Base-by-base conservation (phyloP, 73 alveolate genomes). In the Effrenium voratum region DNA sequence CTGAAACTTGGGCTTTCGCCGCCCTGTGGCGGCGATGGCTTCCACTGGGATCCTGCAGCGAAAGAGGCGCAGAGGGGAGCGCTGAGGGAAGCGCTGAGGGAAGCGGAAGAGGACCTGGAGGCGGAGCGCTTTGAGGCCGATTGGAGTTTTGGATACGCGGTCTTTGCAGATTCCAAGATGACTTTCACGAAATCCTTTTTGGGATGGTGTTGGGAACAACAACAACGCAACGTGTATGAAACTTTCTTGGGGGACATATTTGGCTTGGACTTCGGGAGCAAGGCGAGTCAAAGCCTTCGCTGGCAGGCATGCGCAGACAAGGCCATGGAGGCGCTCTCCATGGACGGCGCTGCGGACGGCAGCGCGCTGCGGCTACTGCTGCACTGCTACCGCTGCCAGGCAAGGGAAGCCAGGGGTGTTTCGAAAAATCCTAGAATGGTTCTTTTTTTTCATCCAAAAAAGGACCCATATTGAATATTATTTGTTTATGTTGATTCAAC, bases 341-440 rank as follows among this genome's bases (percentile, higher is more conserved):
- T 57, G 49, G 32, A 5, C 44, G 45, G 66, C 4, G 44, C 68
- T 41, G 32, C 36, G 34, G 36, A 43, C 87, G 16, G 87, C 32
- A 19, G 44, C 36, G 94, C 75, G n/a, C n/a, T 46, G 45, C 96
- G 96, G 32, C 55, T 90, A 34, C 87, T 66, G 59, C 47, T 77
- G 66, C 96, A 90, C 38, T 66, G 87, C 76, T 90, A 59, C 43
- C 96, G 96, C 41, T 90, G 55, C 76, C 55, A 45, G 22, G 76
- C 77, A 30, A 85, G 60, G 81, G 34, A 59, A 24, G 36, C 5
- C 75, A 60, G 4, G 15, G 82, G 49, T 72, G 45, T n/a, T n/a
- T n/a, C n/a, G n/a, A n/a, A n/a, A n/a, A n/a, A n/a, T n/a, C n/a
- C n/a, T n/a, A n/a, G n/a, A n/a, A n/a, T n/a, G n/a, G n/a, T n/a